These are phyloP conservation scores for Posidonia australis DNA, from an alignment of 106 monocot species.

Conservation along the genomic window DNA sequence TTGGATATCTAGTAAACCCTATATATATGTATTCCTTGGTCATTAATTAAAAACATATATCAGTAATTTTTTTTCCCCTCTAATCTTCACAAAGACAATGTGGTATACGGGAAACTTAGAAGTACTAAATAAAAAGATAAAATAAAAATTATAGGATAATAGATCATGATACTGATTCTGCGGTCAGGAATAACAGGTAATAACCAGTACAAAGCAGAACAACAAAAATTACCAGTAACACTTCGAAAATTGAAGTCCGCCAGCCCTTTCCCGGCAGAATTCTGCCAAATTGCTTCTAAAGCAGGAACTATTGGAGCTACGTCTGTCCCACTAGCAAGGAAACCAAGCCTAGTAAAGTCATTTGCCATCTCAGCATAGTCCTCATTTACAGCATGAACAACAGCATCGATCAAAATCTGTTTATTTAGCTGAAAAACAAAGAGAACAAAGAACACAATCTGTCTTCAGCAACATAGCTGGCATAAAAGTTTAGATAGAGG, in stretches of 20 bases:
- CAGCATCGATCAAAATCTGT: conserved; percentile 95
- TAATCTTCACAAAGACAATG: too few species aligned
- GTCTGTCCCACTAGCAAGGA: conserved; percentile 94
- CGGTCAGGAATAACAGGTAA: not conserved
- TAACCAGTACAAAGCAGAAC: not conserved
- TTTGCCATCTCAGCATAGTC: conserved; percentile 99
- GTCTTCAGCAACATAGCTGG: not conserved
- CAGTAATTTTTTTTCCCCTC: too few species aligned
- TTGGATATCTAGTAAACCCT: too few species aligned
- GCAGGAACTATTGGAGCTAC: conserved; percentile 90
- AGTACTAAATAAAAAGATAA: not conserved
- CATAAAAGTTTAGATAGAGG: not conserved
- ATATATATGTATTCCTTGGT: too few species aligned
- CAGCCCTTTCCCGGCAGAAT: conserved; percentile 83
- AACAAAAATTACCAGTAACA: conserved; percentile 62
- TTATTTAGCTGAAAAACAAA: conserved; percentile 82
- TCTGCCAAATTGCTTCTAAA: conserved; percentile 98
- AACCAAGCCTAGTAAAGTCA: conserved; percentile 99
- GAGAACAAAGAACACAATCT: not conserved
- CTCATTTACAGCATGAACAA: conserved; percentile 99
- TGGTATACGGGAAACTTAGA: conserved; percentile 1
- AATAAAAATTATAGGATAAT: not conserved
- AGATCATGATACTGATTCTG: not conserved
- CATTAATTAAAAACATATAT: too few species aligned
- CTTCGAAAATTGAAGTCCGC: conserved; percentile 94